Evolutionary conservation across 2,329 filamentous ascomycete species (phyloP).

Genomic region (Rutstroemia sp.): DNA sequence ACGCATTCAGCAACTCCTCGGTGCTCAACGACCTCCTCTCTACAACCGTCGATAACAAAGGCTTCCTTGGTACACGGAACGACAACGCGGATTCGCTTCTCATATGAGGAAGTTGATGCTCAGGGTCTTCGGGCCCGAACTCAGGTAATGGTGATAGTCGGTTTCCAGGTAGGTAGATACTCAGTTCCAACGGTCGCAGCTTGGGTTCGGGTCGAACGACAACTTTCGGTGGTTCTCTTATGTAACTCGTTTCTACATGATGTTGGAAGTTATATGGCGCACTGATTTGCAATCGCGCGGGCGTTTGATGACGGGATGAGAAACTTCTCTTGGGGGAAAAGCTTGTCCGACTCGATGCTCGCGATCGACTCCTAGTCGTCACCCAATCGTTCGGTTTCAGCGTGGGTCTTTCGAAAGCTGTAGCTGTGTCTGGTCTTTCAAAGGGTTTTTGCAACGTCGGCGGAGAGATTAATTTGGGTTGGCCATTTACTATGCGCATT

Average conservation of each 20-base stretch:
- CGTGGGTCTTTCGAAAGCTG: background rate
- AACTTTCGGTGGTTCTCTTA: constrained; percentile 31
- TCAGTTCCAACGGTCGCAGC: constrained; percentile 50
- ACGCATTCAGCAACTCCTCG: constrained; percentile 20
- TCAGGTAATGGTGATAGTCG: constrained; percentile 49
- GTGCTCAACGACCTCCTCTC: constrained; percentile 20
- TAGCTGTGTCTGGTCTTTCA: constrained; percentile 16
- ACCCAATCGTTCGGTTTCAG: constrained; percentile 22
- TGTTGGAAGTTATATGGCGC: constrained; percentile 10
- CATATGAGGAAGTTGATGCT: constrained; percentile 17
- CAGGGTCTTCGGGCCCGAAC: constrained; percentile 33
- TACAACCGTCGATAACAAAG: constrained; percentile 23
- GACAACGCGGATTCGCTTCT: constrained; percentile 25
- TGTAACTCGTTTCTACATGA: constrained; percentile 3
- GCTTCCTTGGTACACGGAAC: constrained; percentile 26
- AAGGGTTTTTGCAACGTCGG: constrained; percentile 26
- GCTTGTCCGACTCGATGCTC: constrained; percentile 35
- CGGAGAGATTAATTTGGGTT: constrained; percentile 33
- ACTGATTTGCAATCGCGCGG: constrained; percentile 3
- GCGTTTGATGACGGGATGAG: constrained; percentile 34
- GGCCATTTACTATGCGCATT: constrained; percentile 33
- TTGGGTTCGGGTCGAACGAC: constrained; percentile 24
- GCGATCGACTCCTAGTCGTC: constrained; percentile 32
- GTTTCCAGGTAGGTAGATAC: constrained; percentile 41
- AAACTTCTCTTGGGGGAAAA: constrained; percentile 38